Evolutionary conservation across 495 filamentous ascomycete genomes (phyloP).

Genomic region (Penicillium paxilli): DNA sequence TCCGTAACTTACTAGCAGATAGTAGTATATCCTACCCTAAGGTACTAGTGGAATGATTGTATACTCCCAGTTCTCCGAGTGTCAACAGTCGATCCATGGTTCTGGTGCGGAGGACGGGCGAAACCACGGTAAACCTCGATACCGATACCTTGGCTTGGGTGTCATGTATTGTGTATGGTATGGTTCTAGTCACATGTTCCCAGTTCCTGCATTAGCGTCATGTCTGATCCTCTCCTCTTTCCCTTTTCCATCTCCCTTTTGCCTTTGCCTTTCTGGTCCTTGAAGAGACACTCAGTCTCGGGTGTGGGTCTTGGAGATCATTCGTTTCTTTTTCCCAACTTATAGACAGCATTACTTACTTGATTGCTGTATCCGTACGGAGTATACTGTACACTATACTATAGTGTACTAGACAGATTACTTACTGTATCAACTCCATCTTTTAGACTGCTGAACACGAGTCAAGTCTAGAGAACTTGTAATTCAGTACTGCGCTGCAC

Average conservation of each 20-base stretch:
- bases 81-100: conserved; percentile 7
- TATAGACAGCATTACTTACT: too few relatives aligned
- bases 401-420: too few relatives aligned
- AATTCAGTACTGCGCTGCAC: neutral
- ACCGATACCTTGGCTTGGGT: neutral
- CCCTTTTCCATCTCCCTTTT: neutral
- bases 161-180: neutral
- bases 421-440: too few relatives aligned
- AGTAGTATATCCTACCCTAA: neutral
- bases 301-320: neutral
- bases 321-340: neutral
- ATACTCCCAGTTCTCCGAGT: neutral
- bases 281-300: neutral
- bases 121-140: too few relatives aligned
- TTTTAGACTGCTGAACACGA: neutral
- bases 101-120: conserved; percentile 6
- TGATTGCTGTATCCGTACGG: too few relatives aligned
- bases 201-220: conserved; percentile 50
- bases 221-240: conserved; percentile 4
- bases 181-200: conserved; percentile 3
- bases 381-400: too few relatives aligned
- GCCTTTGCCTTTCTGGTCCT: too few relatives aligned
- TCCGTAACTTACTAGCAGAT: too few relatives aligned
- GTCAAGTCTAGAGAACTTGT: neutral
- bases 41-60: neutral